These are phyloP conservation scores for Termitomyces sp. DNA, from an alignment of 768 basidiomycete genomes.

Conservation along the genomic window DNA sequence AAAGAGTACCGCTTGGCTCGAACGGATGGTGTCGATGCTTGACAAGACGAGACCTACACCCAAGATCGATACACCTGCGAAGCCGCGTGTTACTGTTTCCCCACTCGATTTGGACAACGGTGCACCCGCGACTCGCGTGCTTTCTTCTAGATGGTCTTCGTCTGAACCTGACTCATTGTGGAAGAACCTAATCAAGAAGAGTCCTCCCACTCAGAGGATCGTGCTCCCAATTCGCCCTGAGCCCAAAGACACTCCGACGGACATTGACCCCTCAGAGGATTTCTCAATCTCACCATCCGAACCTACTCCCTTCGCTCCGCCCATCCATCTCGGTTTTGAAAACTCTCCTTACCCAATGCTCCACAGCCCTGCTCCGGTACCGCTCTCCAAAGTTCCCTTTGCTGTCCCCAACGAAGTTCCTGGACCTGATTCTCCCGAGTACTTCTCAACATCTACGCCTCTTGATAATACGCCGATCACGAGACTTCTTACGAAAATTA, in stretches of 20 bases:
- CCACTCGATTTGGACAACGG: conserved; percentile 18
- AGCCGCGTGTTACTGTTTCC: conserved; percentile 40
- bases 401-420: neutral
- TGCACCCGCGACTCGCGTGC: conserved; percentile 12
- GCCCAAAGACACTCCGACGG: conserved; percentile 30
- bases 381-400: neutral
- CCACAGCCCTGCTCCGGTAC: neutral
- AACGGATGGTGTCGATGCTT: conserved; percentile 21
- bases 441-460: conserved; percentile 4
- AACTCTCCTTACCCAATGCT: conserved; percentile 13
- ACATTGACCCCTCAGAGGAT: conserved; percentile 26
- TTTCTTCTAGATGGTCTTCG: conserved; percentile 32
- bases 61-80: conserved; percentile 21
- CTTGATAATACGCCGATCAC: conserved; percentile 35
- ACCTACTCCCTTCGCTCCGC: conserved; percentile 22
- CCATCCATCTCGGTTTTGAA: conserved; percentile 30
- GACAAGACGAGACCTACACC: conserved; percentile 16
- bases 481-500: conserved; percentile 39
- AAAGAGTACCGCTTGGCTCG: conserved; percentile 24
- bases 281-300: neutral
- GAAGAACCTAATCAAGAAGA: conserved; percentile 28
- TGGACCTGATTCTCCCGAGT: conserved; percentile 1
- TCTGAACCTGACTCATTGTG: conserved; percentile 27
- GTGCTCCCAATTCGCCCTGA: conserved; percentile 26
- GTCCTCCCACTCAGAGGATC: conserved; percentile 17